Percentiles rank a stretch among this genome's conserved stretches.
These are phyloP conservation scores for Trichosporon sp. DNA, from an alignment of 1,284 basidiomycete species.

Conservation along the genomic window DNA sequence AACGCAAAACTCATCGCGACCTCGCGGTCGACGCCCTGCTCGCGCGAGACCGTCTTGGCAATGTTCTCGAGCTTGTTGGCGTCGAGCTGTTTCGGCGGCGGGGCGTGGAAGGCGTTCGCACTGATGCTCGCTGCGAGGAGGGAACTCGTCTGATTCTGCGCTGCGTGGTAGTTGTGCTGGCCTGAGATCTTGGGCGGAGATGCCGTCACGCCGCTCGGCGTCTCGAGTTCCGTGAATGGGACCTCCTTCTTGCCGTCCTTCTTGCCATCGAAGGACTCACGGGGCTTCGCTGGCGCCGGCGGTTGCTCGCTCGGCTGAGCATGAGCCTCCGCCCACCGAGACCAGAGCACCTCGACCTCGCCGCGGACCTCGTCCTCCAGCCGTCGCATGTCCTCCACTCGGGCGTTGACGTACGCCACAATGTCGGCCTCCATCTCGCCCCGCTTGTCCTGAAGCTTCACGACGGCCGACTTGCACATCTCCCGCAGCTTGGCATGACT, in stretches of 20 bases:
- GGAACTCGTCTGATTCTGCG: slow-evolving; percentile 28
- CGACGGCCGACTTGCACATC: slow-evolving; percentile 47
- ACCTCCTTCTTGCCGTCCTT: slow-evolving; percentile 20
- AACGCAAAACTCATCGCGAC: slow-evolving; percentile 52
- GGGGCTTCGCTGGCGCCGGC: neutral
- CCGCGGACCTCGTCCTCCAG: slow-evolving; percentile 49
- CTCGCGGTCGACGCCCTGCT: slow-evolving; percentile 38
- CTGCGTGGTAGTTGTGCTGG: slow-evolving; percentile 27
- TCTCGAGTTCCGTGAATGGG: slow-evolving; percentile 21
- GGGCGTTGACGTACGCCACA: slow-evolving; percentile 39
- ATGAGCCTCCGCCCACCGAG: slow-evolving; percentile 44
- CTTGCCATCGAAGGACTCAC: slow-evolving; percentile 14
- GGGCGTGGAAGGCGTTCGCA: slow-evolving; percentile 45
- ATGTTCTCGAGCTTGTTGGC: slow-evolving; percentile 37
- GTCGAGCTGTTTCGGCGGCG: slow-evolving; percentile 33
- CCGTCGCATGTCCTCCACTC: slow-evolving; percentile 43
- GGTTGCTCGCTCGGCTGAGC: neutral
- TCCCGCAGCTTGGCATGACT: slow-evolving; percentile 52
- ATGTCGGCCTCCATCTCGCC: slow-evolving; percentile 48
- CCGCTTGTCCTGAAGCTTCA: slow-evolving; percentile 40
- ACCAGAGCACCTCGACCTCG: slow-evolving; percentile 54
- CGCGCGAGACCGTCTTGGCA: slow-evolving; percentile 35
- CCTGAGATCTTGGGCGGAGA: slow-evolving; percentile 13
- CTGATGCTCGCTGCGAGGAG: slow-evolving; percentile 47
- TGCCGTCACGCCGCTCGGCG: slow-evolving; percentile 22